Base-by-base conservation (phyloP, 2,329 filamentous ascomycete genomes). In the Catunica adiposa region DNA sequence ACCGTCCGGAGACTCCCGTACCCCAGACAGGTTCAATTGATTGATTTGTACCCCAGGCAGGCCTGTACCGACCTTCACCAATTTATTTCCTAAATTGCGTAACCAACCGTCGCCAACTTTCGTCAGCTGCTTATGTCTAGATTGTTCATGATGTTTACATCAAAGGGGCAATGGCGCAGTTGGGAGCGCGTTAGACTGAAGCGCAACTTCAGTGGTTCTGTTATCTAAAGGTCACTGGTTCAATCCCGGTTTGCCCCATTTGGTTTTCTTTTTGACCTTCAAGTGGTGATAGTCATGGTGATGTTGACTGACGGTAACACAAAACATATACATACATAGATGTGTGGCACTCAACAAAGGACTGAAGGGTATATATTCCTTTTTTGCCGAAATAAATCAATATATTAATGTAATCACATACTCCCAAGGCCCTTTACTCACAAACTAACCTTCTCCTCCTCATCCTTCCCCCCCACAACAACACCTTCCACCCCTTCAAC, bases 111-210 rank as follows among this genome's bases (percentile, higher is more conserved):
- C n/a, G n/a, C n/a, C n/a, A n/a, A n/a, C n/a, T n/a, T n/a, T n/a
- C n/a, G 29, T 34, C 5, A 5, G 11, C 29, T 34, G 29, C 29
- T 34, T 34, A 11, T 5, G 5, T 5, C 29, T 34, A 5, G 11
- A 5, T 34, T 5, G 29, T 5, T 5, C 29, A 23, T 26, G 9
- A 14, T 7, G 3, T 9, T 1, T 44, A 1, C 2, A 37, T 22
- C 15, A 17, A 14, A 3, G 51, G 56, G 51, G 56, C 51, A 54
- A 54, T 57, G 56, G 51, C 56, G 56, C 52, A 54, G 51, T 57
- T 57, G 51, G 51, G 44, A 54, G 56, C 56, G 46, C 51, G 56
- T 57, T 57, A 57, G 56, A 57, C 56, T 57, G 22, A 48, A 29
- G 44, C 44, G 44, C 23, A 48, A 25, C 44, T 48, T 26, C 4